phyloP scores from a whole-genome alignment of 1,284 basidiomycete species.

The Trichosporon coremiiforme region DNA sequence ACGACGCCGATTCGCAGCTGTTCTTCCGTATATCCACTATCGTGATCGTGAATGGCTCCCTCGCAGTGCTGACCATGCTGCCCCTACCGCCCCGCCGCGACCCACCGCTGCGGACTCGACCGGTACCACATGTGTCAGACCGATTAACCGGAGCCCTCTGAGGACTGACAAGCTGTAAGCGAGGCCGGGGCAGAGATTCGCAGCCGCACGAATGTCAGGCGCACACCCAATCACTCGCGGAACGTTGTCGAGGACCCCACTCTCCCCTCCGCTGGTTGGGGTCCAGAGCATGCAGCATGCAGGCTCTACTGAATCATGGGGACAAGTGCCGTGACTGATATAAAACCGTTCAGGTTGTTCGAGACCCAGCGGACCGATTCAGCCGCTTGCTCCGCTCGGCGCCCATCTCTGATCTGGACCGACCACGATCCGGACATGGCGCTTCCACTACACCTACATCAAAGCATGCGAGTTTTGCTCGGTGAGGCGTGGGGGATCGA shows the following conservation, averaged over 20 bases:
- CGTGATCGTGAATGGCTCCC: too few species aligned
- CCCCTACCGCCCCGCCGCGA: not conserved
- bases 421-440: too few species aligned
- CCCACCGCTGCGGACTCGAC: too few species aligned
- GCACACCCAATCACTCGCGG: not conserved
- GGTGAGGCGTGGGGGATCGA: not conserved
- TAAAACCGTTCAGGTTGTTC: not conserved
- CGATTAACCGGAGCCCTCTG: not conserved
- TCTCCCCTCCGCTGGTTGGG: not conserved
- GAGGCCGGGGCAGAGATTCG: not conserved
- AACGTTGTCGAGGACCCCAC: not conserved
- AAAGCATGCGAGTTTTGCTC: not conserved
- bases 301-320: not conserved
- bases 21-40: slow-evolving; percentile 1
- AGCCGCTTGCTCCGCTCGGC: too few species aligned
- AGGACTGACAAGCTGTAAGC: not conserved
- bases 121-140: not conserved
- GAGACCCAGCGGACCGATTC: not conserved
- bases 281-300: not conserved
- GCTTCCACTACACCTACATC: not conserved
- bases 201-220: not conserved
- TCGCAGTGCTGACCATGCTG: too few species aligned
- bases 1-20: not conserved
- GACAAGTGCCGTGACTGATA: not conserved
- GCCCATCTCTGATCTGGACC: too few species aligned